Evolutionary conservation across 768 basidiomycete species (phyloP).

Genomic region (Pholiota conissans): DNA sequence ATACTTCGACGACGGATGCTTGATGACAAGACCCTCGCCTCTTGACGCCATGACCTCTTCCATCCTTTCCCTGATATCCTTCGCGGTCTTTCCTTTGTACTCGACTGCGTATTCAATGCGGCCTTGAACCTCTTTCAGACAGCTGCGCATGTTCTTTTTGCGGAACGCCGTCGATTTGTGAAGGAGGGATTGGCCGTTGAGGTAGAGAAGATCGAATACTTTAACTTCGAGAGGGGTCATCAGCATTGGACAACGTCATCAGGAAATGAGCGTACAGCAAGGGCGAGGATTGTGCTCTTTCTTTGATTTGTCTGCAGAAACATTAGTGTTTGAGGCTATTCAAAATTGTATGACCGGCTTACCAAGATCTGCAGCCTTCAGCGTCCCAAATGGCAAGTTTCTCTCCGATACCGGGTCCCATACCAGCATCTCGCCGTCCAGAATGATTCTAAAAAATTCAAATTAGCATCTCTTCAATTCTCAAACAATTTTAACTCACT

Average conservation of each 20-base stretch:
- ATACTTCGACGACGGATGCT: slow-evolving; percentile 81
- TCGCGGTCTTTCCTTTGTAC: slow-evolving; percentile 71
- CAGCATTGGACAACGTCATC: too few species aligned
- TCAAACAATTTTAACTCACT: slow-evolving; percentile 51
- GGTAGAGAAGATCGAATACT: slow-evolving; percentile 90
- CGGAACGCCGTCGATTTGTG: slow-evolving; percentile 72
- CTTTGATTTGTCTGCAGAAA: slow-evolving; percentile 61
- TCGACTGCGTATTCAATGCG: slow-evolving; percentile 79
- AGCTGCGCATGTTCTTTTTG: slow-evolving; percentile 72
- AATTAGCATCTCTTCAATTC: background rate
- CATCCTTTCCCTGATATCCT: slow-evolving; percentile 81
- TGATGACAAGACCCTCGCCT: slow-evolving; percentile 93
- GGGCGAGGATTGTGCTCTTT: slow-evolving; percentile 78
- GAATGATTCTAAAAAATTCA: slow-evolving; percentile 64
- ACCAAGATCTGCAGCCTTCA: slow-evolving; percentile 93
- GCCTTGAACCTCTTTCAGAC: slow-evolving; percentile 69
- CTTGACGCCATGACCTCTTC: slow-evolving; percentile 80
- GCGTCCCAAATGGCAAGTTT: slow-evolving; percentile 87
- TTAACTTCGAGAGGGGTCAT: slow-evolving; percentile 73
- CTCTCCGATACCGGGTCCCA: slow-evolving; percentile 92
- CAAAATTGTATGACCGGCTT: background rate
- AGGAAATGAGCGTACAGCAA: slow-evolving; percentile 69
- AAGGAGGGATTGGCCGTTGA: slow-evolving; percentile 81
- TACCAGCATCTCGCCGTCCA: slow-evolving; percentile 98
- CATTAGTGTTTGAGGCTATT: background rate